Base-by-base conservation (phyloP, 1,284 basidiomycete genomes). In the Moesziomyces antarcticus region DNA sequence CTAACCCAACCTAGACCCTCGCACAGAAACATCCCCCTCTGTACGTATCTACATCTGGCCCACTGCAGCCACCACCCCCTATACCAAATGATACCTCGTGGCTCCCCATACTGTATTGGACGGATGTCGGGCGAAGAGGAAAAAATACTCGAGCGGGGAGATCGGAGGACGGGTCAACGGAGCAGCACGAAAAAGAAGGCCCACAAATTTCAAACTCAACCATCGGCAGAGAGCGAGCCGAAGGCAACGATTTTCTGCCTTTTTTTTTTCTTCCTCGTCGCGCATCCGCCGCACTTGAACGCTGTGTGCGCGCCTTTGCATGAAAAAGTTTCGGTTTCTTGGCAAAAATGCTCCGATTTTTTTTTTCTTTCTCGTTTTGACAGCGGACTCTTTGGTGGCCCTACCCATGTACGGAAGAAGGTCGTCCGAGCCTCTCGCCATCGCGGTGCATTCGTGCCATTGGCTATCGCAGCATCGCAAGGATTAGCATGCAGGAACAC, bases 141-240 rank as follows among this genome's bases (percentile, higher is more conserved):
- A 11, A 10, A 3, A 13, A 33, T 33, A 13, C 30, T 13, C 30
- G 30, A 18, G 37, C 37, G 37, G 37, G 37, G 37, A 40, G 13
- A 18, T 16, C 30, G 22, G 9, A 54, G 30, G 30, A 25, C 35
- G 37, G 41, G 25, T 27, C 16, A 45, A 22, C 25, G 13, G 9
- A 24, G 24, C 27, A 20, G 7, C 44, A 24, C 13, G 45, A 21
- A 16, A 3, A 44, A 47, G 41, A 22, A 27, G 40, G 25, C 25
- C 41, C 25, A 30, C 14, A n/a, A 22, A 20, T 30, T 54, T 58
- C 25, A 56, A 56, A 67, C 49, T 56, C 64, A 63, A 69, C 68
- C 68, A 57, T 57, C 68, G 68, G 68, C 68, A 50, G 47, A 51
- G 44, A 24, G 46, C n/a, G 47, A 40, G 68, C 62, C 68, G 55